Base-by-base conservation (phyloP, 305 asterid genomes). In the Plantago rigida region DNA sequence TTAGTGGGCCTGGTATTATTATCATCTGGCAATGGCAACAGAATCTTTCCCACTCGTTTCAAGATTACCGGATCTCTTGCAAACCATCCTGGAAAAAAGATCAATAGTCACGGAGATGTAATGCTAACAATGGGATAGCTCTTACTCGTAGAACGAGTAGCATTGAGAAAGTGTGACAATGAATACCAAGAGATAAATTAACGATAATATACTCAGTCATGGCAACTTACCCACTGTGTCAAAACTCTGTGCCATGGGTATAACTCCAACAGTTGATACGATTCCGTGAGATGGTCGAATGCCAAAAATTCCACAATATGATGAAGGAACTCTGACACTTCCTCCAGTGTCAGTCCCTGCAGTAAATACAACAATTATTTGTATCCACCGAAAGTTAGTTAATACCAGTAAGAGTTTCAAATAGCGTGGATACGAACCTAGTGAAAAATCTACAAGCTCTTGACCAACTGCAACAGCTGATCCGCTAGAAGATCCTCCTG, bases 401-500 rank as follows among this genome's bases (percentile, higher is more conserved):
- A 28, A 34, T 24, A 49, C 55, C 11, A 4, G 7, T 13, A 41
- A 56, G 3, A 3, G 3, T 39, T 15, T 41, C n/a, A 19, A 51
- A 47, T 13, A 46, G 46, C 1, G 13, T 41, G 22, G 29, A 56
- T 57, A 57, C 11, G 70, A 60, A 84, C 97, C 95, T 61, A 89
- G 71, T 50, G 97, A 76, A 78, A 87, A 89, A 82, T 89, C 93
- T 0, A 80, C 84, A 61, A 82, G 81, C 66, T 12, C 71, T 47
- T 94, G 87, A 51, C 80, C 96, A 70, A 90, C 97, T 1, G 92
- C 87, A 17, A 85, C 96, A 12, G 97, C 96, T 56, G 97, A 87
- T 57, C 97, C 97, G 64, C 96, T 90, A 29, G 97, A 90, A 24
- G 97, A 90, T 49, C 97, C 96, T 66, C 97, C 97, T 28, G 97